Conservation (phyloP, 345 rosid species). For the Balakata baccata region DNA sequence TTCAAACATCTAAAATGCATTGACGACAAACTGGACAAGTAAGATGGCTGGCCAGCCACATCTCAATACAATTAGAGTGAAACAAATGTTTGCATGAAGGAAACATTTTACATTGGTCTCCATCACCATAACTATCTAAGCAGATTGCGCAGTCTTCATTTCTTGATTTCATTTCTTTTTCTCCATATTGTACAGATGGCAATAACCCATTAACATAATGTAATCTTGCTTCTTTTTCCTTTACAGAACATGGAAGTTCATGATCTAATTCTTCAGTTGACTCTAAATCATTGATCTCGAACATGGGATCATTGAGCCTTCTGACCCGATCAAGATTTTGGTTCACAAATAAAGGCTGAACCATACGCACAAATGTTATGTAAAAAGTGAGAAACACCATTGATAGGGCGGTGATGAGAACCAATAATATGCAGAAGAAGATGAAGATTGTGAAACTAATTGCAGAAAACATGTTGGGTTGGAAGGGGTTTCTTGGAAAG, state of each 20-base stretch:
- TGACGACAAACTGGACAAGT: constrained; percentile 20
- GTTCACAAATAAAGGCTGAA: neutral
- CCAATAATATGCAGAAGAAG: neutral
- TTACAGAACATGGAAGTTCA: neutral
- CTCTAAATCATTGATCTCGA: neutral
- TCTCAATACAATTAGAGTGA: constrained; percentile 18
- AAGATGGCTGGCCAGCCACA: constrained; percentile 9
- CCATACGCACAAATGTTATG: neutral
- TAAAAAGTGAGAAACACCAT: neutral
- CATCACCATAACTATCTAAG: constrained; percentile 31
- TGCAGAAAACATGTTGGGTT: neutral
- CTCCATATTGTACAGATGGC: constrained; percentile 1
- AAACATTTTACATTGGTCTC: constrained; percentile 21
- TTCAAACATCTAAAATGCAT: neutral
- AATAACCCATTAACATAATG: constrained; percentile 8
- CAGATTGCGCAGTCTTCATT: constrained; percentile 34
- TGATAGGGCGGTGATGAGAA: neutral
- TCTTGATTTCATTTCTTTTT: neutral
- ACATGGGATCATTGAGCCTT: neutral
- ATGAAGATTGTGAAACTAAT: neutral
- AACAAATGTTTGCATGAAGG: constrained; percentile 30
- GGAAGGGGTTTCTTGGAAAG: neutral
- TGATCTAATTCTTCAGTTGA: neutral
- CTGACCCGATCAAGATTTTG: neutral
- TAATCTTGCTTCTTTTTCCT: neutral